Evolutionary conservation across 495 filamentous ascomycete genomes (phyloP).

Genomic region (Physcia stellaris): DNA sequence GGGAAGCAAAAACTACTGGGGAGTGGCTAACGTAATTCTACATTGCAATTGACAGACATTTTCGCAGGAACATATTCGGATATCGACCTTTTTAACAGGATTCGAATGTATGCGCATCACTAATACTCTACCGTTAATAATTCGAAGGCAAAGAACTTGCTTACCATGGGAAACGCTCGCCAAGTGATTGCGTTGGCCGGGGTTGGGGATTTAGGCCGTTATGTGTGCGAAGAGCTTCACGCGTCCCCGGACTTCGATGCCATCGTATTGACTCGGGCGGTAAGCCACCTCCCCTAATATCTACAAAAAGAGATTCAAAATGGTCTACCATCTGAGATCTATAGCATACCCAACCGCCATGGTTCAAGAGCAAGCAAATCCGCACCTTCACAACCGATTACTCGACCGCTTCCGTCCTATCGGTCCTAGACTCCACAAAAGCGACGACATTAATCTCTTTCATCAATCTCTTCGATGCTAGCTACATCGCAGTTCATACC

Average conservation of each 20-base stretch:
- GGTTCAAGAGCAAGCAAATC: neutral
- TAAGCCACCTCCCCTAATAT: no score
- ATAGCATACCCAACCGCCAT: neutral
- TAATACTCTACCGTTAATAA: no score
- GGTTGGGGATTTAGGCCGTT: neutral
- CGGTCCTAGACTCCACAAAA: neutral
- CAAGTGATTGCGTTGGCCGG: slow-evolving; percentile 1
- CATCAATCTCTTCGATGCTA: neutral
- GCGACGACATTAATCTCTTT: slow-evolving; percentile 1
- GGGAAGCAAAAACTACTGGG: no score
- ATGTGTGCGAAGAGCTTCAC: slow-evolving; percentile 1
- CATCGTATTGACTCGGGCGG: slow-evolving; percentile 1
- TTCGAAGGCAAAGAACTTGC: no score
- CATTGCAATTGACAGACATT: no score
- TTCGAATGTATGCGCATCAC: no score
- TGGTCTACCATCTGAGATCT: neutral
- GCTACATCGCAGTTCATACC: neutral
- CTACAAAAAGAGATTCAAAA: no score
- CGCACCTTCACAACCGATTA: neutral
- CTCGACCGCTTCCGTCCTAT: neutral
- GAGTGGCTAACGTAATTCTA: no score
- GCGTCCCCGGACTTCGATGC: neutral
- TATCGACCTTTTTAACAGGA: no score
- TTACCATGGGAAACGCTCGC: neutral
- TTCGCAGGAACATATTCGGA: no score